Conservation (phyloP, 768 basidiomycete species). For the Boletus rufocinnamomeus region DNA sequence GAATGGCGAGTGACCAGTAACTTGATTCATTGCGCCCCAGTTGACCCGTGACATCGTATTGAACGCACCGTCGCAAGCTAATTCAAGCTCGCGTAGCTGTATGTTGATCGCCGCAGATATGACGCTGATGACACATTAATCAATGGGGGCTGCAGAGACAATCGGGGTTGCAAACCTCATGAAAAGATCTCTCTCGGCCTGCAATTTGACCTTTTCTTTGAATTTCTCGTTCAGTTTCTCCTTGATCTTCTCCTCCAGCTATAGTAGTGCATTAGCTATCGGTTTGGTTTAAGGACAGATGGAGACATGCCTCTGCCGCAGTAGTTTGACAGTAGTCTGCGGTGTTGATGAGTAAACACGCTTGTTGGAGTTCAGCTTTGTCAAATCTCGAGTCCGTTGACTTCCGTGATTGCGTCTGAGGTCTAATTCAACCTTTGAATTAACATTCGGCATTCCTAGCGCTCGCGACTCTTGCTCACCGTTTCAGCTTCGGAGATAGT, state of each 20-base stretch:
- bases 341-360: conserved; percentile 92
- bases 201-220: conserved; percentile 79
- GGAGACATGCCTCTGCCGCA: conserved; percentile 67
- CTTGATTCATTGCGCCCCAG: conserved; percentile 80
- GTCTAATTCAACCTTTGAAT: conserved; percentile 35
- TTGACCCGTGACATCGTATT: conserved; percentile 72
- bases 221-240: conserved; percentile 76
- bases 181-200: conserved; percentile 86
- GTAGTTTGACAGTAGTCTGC: conserved; percentile 97
- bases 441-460: background rate
- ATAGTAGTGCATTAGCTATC: conserved; percentile 7
- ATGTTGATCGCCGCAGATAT: conserved; percentile 81
- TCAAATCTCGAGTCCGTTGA: conserved; percentile 85
- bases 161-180: conserved; percentile 57
- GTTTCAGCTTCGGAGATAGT: conserved; percentile 69
- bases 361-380: conserved; percentile 69
- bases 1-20: conserved; percentile 85
- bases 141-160: background rate
- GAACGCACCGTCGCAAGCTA: conserved; percentile 78
- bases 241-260: conserved; percentile 93
- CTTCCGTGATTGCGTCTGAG: conserved; percentile 49
- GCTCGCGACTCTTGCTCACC: conserved; percentile 42
- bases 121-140: conserved; percentile 48
- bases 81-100: conserved; percentile 83
- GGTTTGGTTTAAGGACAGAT: background rate